Evolutionary conservation across 1,284 basidiomycete species (phyloP), one percentile per base, ranked within the genome.

Genomic region (Boletus semigastroideus): DNA sequence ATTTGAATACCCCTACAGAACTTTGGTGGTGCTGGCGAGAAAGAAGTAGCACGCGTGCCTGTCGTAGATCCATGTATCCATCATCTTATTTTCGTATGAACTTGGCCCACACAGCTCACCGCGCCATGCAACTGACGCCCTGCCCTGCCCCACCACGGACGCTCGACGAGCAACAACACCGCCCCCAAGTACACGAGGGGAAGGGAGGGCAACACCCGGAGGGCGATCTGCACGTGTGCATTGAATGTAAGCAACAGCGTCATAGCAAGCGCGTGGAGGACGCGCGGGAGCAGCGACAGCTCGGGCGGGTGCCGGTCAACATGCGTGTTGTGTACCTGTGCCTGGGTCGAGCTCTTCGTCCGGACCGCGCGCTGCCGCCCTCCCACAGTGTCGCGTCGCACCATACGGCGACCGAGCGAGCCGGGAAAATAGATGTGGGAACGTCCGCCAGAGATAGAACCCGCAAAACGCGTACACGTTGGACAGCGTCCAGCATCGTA

Each of bases 141-240:
- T 70, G 4, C n/a, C n/a, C n/a, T n/a, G n/a, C 82, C 83, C 63
- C 68, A 70, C n/a, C 53, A 57, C 5, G 76, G 76, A 37, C 73
- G 63, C 54, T 76, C 71, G 17, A 83, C 59, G 31, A 87, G 63
- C 31, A 94, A 69, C 68, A 77, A 76, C 1, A 91, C 84, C 4
- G 86, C 84, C 13, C 83, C 86, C 94, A 94, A 98, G 70, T 93
- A 94, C 0, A 87, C 73, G 42, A 88, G 74, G 0, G 95, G 95
- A 69, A 94, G 78, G 1, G 90, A 83, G 0, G 87, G 80, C 10
- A 87, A 83, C 12, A 92, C 75, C 4, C 96, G 86, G 3, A 99
- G 80, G 1, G 87, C 78, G 57, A 98, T 98, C 67, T 99, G 96
- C 1, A 89, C 89, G 64, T 99, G 93, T 0, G 94, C 89, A 5